These are phyloP conservation scores for Hypomyces perniciosus DNA, from an alignment of 2,329 filamentous ascomycete genomes.

Conservation along the genomic window DNA sequence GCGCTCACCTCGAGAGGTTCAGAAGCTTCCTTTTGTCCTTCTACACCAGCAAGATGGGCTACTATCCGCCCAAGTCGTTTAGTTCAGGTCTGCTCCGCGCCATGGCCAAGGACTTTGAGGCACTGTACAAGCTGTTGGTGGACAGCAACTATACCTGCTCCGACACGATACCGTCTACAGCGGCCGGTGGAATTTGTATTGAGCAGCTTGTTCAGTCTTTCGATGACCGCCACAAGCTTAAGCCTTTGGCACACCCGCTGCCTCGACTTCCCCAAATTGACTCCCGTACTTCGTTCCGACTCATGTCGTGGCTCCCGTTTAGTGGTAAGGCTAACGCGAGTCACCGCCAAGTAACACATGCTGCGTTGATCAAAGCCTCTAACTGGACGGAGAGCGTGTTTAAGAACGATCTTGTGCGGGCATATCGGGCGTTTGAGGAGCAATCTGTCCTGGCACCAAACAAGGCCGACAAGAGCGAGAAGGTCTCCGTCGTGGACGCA, in stretches of 20 bases:
- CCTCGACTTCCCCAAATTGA: constrained; percentile 55
- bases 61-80: constrained; percentile 58
- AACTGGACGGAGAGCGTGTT: constrained; percentile 38
- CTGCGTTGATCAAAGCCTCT: constrained; percentile 46
- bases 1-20: constrained; percentile 67
- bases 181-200: constrained; percentile 63
- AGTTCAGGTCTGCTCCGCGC: constrained; percentile 45
- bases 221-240: constrained; percentile 54
- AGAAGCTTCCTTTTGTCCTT: constrained; percentile 60
- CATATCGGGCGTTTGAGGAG: constrained; percentile 66
- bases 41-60: constrained; percentile 62
- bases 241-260: constrained; percentile 56
- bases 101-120: constrained; percentile 65
- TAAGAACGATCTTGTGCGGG: constrained; percentile 54
- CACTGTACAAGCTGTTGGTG: constrained; percentile 64
- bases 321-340: constrained; percentile 41
- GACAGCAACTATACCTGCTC: constrained; percentile 50
- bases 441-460: constrained; percentile 43
- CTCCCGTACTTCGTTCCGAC: constrained; percentile 24
- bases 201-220: constrained; percentile 63
- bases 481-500: constrained; percentile 53
- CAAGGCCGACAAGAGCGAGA: constrained; percentile 51
- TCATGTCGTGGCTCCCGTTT: constrained; percentile 37
- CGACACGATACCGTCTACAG: constrained; percentile 45
- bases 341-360: constrained; percentile 43